Base-by-base conservation (phyloP, 129 eudicot genomes). In the Arctium minus region DNA sequence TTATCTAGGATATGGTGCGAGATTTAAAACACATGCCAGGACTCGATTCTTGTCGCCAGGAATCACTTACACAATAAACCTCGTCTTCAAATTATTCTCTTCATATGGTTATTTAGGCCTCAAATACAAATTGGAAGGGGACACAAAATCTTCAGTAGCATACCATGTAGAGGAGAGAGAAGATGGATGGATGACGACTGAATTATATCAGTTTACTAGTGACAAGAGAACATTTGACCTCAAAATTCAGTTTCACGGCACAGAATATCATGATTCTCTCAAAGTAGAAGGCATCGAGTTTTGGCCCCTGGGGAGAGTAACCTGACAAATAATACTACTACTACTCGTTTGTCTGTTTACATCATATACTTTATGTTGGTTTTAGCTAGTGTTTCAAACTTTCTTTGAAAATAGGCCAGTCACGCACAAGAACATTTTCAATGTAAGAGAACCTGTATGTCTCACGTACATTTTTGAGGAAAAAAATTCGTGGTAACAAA, bases 131-230 rank as follows among this genome's bases (percentile, higher is more conserved):
- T n/a, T 80, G 37, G 18, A 10, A 31, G 83, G 83, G 53, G 50
- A 79, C 6, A 46, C 31, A 30, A 2, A 9, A 70, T 12, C 69
- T 70, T 79, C 74, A 42, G 1, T 29, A 64, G 1, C 37, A 3
- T 2, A 72, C 72, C 6, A 46, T 35, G 53, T 65, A 0, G 0
- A 56, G 3, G 4, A 3, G 29, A 56, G 73, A 53, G 73, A 73
- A 12, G 72, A 72, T 81, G 60, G 22, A 9, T 48, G 72, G 72
- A 22, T 8, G 53, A 37, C 1, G 64, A 30, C 27, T 72, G 84
- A 73, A 27, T 81, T 81, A 62, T 81, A n/a, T 72, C 84, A 72
- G n/a, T 72, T 81, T 53, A 62, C 74, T 13, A 60, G 67, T 17
- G 37, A 73, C 6, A 5, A 29, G 39, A 53, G 12, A 12, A 36